Evolutionary conservation across 345 rosid genomes (phyloP), one percentile per base, ranked within the genome.

Genomic region (Rhizophora mangle): DNA sequence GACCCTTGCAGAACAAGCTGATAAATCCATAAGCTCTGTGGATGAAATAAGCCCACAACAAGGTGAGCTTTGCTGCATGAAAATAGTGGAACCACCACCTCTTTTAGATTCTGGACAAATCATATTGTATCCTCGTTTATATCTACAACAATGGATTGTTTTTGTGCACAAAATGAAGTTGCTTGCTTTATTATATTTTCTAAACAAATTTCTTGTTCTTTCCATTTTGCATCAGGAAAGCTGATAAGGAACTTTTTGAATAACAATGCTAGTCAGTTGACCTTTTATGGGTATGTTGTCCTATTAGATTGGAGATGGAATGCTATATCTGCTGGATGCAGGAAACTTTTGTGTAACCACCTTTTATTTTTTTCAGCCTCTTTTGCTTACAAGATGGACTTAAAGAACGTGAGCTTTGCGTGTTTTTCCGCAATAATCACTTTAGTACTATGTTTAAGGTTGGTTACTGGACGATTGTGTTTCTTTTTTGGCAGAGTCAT

Each of bases 381-480:
- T 89, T 92, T 74, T 85, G 84, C 85, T 83, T 96, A 67, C 97
- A 82, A 83, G 95, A 92, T 52, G 97, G 97, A 63, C 87, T 92
- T 16, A 90, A 92, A 77, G 99, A 96, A 79, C 89, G 97, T 5
- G 95, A 96, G 62, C 93, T 92, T 36, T 92, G 99, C 81, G 97
- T 96, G 30, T 96, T 90, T 68, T 96, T 96, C 80, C 97, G 97
- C 53, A 96, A 96, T 78, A 96, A 96, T 79, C 99, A 96, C 81
- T 96, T 96, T 85, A 84, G 96, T 80, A 92, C 99, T 80, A 96
- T 96, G 99, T 90, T 96, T 78, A 96, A 96, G 96, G 99, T 92
- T 68, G 73, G 88, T 77, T 63, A 67, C 66, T 47, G 65, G 10
- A 43, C 65, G 62, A 34, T 37, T 60, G 46, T 29, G 18, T 9